These are phyloP conservation scores for Colletotrichum lentis DNA, from an alignment of 2,329 filamentous ascomycete genomes.

Conservation along the genomic window DNA sequence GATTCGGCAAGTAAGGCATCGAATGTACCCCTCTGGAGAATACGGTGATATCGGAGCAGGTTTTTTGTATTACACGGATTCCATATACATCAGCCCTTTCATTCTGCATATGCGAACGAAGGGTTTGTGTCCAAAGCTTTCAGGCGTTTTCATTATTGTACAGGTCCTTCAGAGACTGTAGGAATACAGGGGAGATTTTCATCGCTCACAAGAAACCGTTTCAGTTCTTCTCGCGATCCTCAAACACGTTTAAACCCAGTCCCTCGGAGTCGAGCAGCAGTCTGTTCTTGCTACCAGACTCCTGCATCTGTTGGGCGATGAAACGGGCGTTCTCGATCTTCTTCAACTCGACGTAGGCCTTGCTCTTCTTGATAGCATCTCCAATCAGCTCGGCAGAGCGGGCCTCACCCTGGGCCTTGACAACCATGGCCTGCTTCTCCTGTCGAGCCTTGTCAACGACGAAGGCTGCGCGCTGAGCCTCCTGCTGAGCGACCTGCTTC, in stretches of 20 bases:
- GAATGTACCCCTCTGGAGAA: background rate
- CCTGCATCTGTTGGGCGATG: conserved; percentile 89
- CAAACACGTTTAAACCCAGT: conserved; percentile 86
- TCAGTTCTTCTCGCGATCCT: conserved; percentile 59
- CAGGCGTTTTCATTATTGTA: conserved; percentile 36
- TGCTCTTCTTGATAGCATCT: conserved; percentile 99
- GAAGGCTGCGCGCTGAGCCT: conserved; percentile 96
- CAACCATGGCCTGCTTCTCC: conserved; percentile 99
- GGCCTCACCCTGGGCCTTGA: conserved; percentile 98
- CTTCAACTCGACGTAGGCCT: conserved; percentile 94
- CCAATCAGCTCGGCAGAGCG: conserved; percentile 97
- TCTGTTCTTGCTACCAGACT: conserved; percentile 87
- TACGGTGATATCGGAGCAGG: background rate
- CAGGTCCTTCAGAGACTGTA: conserved; percentile 27
- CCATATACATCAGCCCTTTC: conserved; percentile 5
- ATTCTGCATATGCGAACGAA: background rate
- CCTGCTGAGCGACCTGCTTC: conserved; percentile 83
- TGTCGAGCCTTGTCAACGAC: conserved; percentile 98
- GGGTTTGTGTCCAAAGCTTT: conserved; percentile 12
- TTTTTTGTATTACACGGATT: conserved; percentile 10
- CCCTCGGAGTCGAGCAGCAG: conserved; percentile 92
- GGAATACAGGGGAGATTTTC: conserved; percentile 58
- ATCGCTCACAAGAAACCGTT: conserved; percentile 33
- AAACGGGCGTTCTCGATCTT: conserved; percentile 95
- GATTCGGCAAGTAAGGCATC: background rate